These are phyloP conservation scores for Gloeopeniophorella convolvens DNA, from an alignment of 768 basidiomycete genomes.

Conservation along the genomic window DNA sequence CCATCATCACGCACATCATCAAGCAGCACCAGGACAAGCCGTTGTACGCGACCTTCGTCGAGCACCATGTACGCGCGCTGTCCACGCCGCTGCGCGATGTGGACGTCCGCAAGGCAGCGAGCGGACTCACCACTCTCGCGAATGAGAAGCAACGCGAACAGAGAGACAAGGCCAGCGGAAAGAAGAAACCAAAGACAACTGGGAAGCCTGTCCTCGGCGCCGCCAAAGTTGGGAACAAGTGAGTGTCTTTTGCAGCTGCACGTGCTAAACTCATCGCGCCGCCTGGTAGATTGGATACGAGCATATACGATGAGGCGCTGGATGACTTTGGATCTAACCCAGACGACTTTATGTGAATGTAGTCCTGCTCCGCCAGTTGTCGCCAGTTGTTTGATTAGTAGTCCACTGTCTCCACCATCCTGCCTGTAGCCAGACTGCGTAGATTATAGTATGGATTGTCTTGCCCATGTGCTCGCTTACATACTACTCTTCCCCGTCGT, in stretches of 20 bases:
- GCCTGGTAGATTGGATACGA: slow-evolving; percentile 62
- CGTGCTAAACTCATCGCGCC: slow-evolving; percentile 7
- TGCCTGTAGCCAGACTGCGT: slow-evolving; percentile 8
- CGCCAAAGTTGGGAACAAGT: slow-evolving; percentile 61
- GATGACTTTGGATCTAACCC: slow-evolving; percentile 76
- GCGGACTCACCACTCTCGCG: slow-evolving; percentile 75
- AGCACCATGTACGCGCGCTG: slow-evolving; percentile 73
- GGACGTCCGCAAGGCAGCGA: slow-evolving; percentile 87
- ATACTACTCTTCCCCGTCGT: slow-evolving; percentile 32
- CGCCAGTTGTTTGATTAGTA: slow-evolving; percentile 13
- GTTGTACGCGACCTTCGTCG: slow-evolving; percentile 76
- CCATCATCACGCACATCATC: slow-evolving; percentile 69
- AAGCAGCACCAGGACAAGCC: slow-evolving; percentile 78
- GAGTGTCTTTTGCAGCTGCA: slow-evolving; percentile 25
- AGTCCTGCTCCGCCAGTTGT: slow-evolving; percentile 5
- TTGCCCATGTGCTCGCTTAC: not conserved
- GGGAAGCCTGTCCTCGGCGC: slow-evolving; percentile 74
- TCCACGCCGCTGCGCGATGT: slow-evolving; percentile 78
- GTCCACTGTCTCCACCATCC: not conserved
- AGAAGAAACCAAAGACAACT: slow-evolving; percentile 75
- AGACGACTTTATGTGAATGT: slow-evolving; percentile 86
- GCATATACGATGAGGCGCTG: slow-evolving; percentile 77
- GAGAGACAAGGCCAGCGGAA: slow-evolving; percentile 77
- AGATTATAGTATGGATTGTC: slow-evolving; percentile 9
- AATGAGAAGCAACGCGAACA: slow-evolving; percentile 95